These are phyloP conservation scores for Phytopythium aichiense DNA, from an alignment of 352 stramenopile genomes.

Conservation along the genomic window DNA sequence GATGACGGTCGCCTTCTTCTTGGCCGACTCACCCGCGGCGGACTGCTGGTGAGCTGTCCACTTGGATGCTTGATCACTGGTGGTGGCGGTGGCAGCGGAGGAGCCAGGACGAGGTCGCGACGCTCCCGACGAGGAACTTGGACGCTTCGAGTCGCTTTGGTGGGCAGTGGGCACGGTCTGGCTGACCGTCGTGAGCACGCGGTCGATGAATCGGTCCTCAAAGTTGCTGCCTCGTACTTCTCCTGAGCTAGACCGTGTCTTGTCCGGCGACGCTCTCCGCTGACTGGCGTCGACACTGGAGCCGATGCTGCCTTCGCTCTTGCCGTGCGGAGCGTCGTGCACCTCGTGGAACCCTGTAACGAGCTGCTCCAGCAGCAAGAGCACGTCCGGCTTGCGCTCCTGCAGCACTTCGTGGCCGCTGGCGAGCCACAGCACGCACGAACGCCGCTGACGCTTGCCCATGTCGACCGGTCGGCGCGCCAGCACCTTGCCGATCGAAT, in stretches of 20 bases:
- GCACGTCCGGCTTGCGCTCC: constrained; percentile 86
- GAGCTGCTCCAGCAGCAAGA: constrained; percentile 90
- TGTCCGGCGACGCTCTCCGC: neutral
- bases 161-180: constrained; percentile 19
- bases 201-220: constrained; percentile 88
- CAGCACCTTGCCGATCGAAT: constrained; percentile 83
- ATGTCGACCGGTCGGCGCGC: constrained; percentile 10
- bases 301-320: neutral
- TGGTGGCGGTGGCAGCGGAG: neutral
- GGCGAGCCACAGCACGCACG: constrained; percentile 80
- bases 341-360: constrained; percentile 92
- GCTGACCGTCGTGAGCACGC: constrained; percentile 67
- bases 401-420: constrained; percentile 93
- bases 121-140: neutral
- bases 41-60: neutral
- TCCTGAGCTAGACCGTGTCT: neutral
- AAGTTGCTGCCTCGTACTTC: constrained; percentile 35
- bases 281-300: neutral
- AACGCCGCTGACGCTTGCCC: constrained; percentile 14
- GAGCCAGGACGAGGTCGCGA: neutral
- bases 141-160: neutral
- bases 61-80: neutral
- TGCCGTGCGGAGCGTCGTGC: constrained; percentile 55
- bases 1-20: neutral
- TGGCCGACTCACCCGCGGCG: neutral